These are phyloP conservation scores for Furcasterigmium furcatum DNA, from an alignment of 2,329 filamentous ascomycete species.

Conservation along the genomic window DNA sequence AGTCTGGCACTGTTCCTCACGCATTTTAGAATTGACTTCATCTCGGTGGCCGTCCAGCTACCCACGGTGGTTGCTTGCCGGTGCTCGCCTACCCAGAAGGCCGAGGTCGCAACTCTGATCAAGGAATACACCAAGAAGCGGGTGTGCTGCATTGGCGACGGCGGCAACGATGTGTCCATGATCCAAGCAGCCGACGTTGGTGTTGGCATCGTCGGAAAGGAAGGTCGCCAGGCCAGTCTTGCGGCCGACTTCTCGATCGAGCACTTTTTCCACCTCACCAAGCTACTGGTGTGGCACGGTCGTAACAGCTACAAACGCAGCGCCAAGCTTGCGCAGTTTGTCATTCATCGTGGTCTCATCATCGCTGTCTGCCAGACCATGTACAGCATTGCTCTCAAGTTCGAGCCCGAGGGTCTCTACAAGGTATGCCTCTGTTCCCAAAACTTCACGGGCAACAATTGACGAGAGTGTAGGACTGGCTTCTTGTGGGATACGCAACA, in stretches of 20 bases:
- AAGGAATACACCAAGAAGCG: constrained; percentile 90
- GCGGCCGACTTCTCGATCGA: constrained; percentile 97
- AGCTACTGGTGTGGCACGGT: constrained; percentile 97
- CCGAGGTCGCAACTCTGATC: constrained; percentile 87
- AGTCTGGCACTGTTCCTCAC: constrained; percentile 79
- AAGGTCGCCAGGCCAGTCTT: constrained; percentile 89
- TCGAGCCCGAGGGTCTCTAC: constrained; percentile 93
- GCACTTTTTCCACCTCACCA: constrained; percentile 92
- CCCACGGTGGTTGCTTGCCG: constrained; percentile 94
- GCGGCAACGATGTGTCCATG: constrained; percentile 98
- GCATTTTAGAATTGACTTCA: constrained; percentile 81
- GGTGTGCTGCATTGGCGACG: constrained; percentile 95
- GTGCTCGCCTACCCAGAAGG: constrained; percentile 95
- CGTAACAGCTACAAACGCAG: constrained; percentile 95
- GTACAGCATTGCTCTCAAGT: constrained; percentile 89
- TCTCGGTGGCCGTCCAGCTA: constrained; percentile 80
- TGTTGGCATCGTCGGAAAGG: constrained; percentile 96
- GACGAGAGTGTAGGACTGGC: constrained; percentile 75
- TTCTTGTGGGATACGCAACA: constrained; percentile 94
- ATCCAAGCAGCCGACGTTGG: constrained; percentile 98
- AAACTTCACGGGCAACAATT: no score
- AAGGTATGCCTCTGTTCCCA: constrained; percentile 47
- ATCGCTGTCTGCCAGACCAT: constrained; percentile 96
- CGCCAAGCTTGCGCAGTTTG: constrained; percentile 94
- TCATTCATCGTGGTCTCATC: constrained; percentile 94